These are phyloP conservation scores for Chalciporus pseudorubinellus DNA, from an alignment of 768 basidiomycete species.

Conservation along the genomic window DNA sequence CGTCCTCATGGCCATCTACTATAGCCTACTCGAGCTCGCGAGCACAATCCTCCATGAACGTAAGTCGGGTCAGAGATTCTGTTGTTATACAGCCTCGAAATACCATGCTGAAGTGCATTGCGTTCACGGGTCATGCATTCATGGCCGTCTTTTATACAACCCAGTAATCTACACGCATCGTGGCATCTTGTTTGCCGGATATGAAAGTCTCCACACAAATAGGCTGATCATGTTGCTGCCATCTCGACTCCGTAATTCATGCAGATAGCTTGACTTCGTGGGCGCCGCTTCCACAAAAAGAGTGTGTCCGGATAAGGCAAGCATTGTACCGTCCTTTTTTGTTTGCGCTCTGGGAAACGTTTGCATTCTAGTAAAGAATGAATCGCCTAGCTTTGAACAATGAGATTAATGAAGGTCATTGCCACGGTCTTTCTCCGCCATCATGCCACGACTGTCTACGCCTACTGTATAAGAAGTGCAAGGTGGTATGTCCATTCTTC, in stretches of 20 bases:
- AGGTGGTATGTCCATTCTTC: background rate
- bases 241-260: background rate
- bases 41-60: background rate
- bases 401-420: background rate
- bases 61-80: background rate
- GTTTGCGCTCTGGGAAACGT: background rate
- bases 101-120: too few relatives aligned
- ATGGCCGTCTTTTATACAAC: background rate
- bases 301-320: slow-evolving; percentile 16
- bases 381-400: too few relatives aligned
- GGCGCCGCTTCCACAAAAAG: slow-evolving; percentile 1
- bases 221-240: background rate
- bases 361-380: background rate
- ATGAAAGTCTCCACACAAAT: background rate
- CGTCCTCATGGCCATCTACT: too few relatives aligned
- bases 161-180: too few relatives aligned
- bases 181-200: too few relatives aligned
- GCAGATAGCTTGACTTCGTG: too few relatives aligned
- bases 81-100: background rate
- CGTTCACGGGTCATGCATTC: too few relatives aligned
- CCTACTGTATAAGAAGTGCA: slow-evolving; percentile 21
- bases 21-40: too few relatives aligned
- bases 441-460: slow-evolving; percentile 7
- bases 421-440: background rate
- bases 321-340: slow-evolving; percentile 23